These are phyloP conservation scores for Aspergillus bombycis DNA, from an alignment of 2,329 filamentous ascomycete species.

Conservation along the genomic window DNA sequence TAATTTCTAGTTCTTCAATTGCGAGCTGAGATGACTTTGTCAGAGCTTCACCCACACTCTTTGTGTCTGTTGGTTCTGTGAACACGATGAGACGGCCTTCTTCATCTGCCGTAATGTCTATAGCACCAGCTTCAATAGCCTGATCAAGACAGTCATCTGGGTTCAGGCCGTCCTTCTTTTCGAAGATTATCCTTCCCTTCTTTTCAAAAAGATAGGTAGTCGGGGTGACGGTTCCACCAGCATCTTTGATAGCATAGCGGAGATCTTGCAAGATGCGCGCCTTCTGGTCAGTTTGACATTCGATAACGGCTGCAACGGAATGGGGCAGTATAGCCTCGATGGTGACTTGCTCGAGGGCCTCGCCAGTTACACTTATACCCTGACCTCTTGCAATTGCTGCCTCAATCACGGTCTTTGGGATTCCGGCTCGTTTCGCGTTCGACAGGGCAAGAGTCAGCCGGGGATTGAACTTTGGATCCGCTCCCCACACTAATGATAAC, in stretches of 20 bases:
- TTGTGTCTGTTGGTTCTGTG: constrained; percentile 68
- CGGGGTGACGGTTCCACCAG: constrained; percentile 70
- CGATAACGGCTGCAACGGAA: constrained; percentile 75
- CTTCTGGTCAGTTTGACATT: constrained; percentile 83
- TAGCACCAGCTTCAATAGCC: constrained; percentile 81
- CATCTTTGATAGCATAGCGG: constrained; percentile 69
- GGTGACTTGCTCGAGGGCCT: constrained; percentile 73
- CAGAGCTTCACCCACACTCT: constrained; percentile 66
- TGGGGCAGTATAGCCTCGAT: constrained; percentile 81
- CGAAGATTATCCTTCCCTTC: constrained; percentile 74
- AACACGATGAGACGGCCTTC: constrained; percentile 73
- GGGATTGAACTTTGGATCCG: constrained; percentile 73
- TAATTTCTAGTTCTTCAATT: constrained; percentile 75
- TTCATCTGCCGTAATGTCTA: constrained; percentile 57
- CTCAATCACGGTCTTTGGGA: constrained; percentile 85
- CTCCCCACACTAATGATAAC: constrained; percentile 65
- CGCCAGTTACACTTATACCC: constrained; percentile 74
- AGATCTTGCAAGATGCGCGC: constrained; percentile 73
- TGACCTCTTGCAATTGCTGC: constrained; percentile 85
- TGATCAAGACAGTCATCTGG: constrained; percentile 76
- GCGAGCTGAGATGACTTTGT: constrained; percentile 65
- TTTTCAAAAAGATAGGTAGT: constrained; percentile 85
- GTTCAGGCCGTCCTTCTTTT: constrained; percentile 58
- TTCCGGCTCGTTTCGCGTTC: constrained; percentile 80
- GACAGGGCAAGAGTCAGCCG: constrained; percentile 73